phyloP scores from a whole-genome alignment of 345 rosid genomes.

The Eucalyptus erythrocorys region DNA sequence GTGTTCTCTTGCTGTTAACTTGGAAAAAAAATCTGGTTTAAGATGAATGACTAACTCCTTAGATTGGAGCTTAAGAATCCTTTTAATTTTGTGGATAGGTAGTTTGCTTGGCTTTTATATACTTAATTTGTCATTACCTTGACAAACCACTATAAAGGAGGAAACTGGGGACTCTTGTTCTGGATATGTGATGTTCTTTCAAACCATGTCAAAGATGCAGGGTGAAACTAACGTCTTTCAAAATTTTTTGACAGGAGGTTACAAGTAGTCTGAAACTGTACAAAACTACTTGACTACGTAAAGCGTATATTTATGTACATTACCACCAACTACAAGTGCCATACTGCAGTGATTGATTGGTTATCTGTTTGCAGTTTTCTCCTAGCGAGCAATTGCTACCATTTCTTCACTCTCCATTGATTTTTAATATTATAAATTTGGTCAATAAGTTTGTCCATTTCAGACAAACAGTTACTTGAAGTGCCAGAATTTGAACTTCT shows the following conservation, averaged over 20 bases:
- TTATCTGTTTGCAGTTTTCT: background rate
- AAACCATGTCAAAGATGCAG: background rate
- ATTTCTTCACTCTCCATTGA: background rate
- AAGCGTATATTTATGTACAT: background rate
- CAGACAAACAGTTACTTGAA: background rate
- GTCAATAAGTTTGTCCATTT: background rate
- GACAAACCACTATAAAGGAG: background rate
- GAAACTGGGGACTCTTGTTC: background rate
- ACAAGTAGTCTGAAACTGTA: background rate
- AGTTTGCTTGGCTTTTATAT: background rate
- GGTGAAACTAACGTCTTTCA: background rate
- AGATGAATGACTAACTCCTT: background rate
- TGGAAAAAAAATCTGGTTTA: background rate
- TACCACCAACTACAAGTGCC: background rate
- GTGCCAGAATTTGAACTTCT: background rate
- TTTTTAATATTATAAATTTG: background rate
- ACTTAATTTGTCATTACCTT: background rate
- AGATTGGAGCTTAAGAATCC: background rate
- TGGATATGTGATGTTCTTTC: background rate
- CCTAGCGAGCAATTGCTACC: background rate
- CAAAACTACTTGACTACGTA: background rate
- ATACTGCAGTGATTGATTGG: background rate
- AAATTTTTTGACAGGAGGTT: background rate
- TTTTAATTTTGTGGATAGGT: background rate
- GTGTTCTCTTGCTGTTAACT: background rate